Conservation (phyloP, 441 rosid genomes). For the Brassica hybrid region DNA sequence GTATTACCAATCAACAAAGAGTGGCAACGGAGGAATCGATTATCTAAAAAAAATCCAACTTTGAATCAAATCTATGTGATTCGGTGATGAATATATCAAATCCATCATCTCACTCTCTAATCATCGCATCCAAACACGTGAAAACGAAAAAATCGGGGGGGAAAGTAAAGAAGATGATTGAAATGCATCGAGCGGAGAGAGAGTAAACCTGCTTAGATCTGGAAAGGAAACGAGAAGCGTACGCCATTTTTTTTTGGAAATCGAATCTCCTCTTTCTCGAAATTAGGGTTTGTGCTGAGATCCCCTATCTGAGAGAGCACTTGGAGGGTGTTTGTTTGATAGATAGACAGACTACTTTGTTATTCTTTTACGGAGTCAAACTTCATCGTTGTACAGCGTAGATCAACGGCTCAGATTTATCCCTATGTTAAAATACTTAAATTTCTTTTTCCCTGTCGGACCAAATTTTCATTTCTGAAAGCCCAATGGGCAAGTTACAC, state of each 20-base stretch:
- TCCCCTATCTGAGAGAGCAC: slow-evolving; percentile 33
- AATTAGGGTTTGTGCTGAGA: slow-evolving; percentile 46
- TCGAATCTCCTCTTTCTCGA: background rate
- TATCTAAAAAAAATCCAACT: too few species aligned
- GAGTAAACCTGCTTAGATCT: slow-evolving; percentile 80
- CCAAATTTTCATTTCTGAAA: background rate
- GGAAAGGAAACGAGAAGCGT: slow-evolving; percentile 69
- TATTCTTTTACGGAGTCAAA: slow-evolving; percentile 26
- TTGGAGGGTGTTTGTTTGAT: background rate
- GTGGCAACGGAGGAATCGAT: background rate
- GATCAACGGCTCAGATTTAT: slow-evolving; percentile 38
- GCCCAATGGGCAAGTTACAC: background rate
- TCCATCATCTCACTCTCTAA: background rate
- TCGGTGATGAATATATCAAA: background rate
- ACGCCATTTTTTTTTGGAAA: slow-evolving; percentile 59
- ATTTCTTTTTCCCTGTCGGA: background rate
- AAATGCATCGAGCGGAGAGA: background rate
- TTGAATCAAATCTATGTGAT: background rate
- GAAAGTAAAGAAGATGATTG: background rate
- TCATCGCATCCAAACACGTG: background rate
- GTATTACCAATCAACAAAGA: slow-evolving; percentile 7
- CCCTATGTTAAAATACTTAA: background rate
- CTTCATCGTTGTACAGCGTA: background rate
- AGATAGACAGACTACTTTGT: background rate
- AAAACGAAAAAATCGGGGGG: background rate